Evolutionary conservation across 169 alveolate species (phyloP), one percentile per base, ranked within the genome.

Genomic region (Plasmodium cynomolgi): DNA sequence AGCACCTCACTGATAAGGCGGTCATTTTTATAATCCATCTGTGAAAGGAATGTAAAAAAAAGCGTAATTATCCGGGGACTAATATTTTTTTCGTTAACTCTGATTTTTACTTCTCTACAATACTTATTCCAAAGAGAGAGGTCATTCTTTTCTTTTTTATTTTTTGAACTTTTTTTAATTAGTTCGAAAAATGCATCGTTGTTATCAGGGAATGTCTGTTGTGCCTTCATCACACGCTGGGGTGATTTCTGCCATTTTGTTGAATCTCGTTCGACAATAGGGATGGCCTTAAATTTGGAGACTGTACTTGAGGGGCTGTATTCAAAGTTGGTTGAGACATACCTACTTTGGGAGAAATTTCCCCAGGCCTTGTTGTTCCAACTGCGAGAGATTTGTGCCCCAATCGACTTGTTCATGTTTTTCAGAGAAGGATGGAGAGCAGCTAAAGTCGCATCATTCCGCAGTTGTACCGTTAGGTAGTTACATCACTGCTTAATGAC

Each of bases 11-110:
- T 84, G 11, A 84, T 39, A 47, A 73, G 77, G 23, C 84, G 15
- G 37, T 84, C 84, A 84, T 84, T 84, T 84, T 47, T 75, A 84
- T 84, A 84, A 15, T 84, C 93, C 4, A 84, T 84, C 26, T 84
- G 80, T 33, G 93, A 84, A 17, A 84, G 33, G 9, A 84, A 84
- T 0, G 93, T 62, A 74, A 84, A 74, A 47, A 47, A 31, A 15
- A 17, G 26, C 79, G 93, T 84, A 84, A 84, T 84, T 3, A 84
- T 84, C 56, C 34, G 50, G 3, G 93, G 85, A n/a, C 39, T 26
- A 50, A 84, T 47, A 31, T 84, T 84, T 11, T 31, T 47, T 47
- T 84, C 93, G 23, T 74, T 72, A 20, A 84, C 79, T 62, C 93
- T 74, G 11, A 73, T 73, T 84, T 74, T 84, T 26, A 41, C 56